Conservation (phyloP, 2,329 filamentous ascomycete genomes). For the Penicillium sp. region DNA sequence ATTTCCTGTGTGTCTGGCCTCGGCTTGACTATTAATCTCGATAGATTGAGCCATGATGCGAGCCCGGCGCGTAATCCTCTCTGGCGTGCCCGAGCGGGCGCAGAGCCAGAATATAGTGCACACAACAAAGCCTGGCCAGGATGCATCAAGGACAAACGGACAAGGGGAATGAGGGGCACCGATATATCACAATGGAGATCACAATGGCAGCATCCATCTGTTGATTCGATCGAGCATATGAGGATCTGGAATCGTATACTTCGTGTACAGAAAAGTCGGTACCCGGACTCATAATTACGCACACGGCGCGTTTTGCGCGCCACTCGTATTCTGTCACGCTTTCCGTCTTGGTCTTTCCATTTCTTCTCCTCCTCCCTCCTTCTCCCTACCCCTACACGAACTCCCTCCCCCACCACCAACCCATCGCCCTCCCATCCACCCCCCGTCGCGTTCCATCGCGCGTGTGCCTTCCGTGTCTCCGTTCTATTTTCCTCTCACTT, state of each 20-base stretch:
- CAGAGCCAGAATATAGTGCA: too few species aligned
- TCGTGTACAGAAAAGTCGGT: too few species aligned
- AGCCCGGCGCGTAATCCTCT: too few species aligned
- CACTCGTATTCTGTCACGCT: slow-evolving; percentile 22
- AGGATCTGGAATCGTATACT: too few species aligned
- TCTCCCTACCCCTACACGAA: slow-evolving; percentile 13
- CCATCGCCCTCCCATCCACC: slow-evolving; percentile 12
- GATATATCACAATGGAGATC: neutral
- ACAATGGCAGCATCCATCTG: neutral
- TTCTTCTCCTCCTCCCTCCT: slow-evolving; percentile 20
- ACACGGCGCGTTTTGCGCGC: slow-evolving; percentile 17
- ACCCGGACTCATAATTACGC: slow-evolving; percentile 24
- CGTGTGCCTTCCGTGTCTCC: slow-evolving; percentile 10
- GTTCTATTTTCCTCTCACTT: slow-evolving; percentile 23
- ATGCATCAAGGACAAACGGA: too few species aligned
- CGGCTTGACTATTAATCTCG: too few species aligned
- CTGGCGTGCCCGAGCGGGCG: too few species aligned
- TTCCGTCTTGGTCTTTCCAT: slow-evolving; percentile 25
- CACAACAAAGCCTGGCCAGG: too few species aligned
- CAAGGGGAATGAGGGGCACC: neutral
- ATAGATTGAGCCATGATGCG: too few species aligned
- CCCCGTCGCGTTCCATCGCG: neutral
- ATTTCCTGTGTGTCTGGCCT: too few species aligned
- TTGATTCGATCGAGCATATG: too few species aligned
- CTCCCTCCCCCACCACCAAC: slow-evolving; percentile 11